Evolutionary conservation across 192 early-diverging fungal species (phyloP).

Genomic region (Mortierella hygrophila): DNA sequence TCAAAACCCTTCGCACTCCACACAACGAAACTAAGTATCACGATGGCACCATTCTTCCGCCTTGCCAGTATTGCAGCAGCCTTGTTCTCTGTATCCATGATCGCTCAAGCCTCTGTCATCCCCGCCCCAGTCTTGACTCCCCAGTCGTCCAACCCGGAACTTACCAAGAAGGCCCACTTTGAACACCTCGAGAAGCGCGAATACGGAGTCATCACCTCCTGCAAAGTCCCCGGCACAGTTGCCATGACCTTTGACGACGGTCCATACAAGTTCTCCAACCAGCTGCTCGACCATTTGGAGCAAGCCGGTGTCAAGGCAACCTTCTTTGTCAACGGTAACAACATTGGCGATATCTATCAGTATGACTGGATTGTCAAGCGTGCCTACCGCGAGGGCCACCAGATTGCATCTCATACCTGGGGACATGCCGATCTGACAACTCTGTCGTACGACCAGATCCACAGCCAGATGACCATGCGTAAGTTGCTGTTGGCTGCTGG

Average conservation of each 20-base stretch:
- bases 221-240: neutral
- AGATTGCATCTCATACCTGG: conserved; percentile 69
- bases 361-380: conserved; percentile 34
- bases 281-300: conserved; percentile 40
- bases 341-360: conserved; percentile 20
- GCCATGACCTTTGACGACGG: conserved; percentile 52
- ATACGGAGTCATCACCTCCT: conserved; percentile 5
- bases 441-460: conserved; percentile 27
- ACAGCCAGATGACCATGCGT: conserved; percentile 20
- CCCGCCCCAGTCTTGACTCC: neutral
- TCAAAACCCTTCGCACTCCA: neutral
- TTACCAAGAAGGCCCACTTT: neutral
- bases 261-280: conserved; percentile 19
- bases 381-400: conserved; percentile 64
- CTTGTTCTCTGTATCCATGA: neutral
- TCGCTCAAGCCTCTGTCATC: neutral
- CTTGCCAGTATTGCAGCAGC: neutral
- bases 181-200: neutral
- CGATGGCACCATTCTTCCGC: neutral
- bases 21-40: neutral
- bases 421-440: conserved; percentile 57
- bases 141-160: neutral
- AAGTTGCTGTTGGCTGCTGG: neutral
- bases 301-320: conserved; percentile 30
- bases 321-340: conserved; percentile 52